Percentiles rank a stretch among this genome's conserved stretches.
phyloP scores from a whole-genome alignment of 2,329 filamentous ascomycete genomes.

The Apiospora pterosperma region DNA sequence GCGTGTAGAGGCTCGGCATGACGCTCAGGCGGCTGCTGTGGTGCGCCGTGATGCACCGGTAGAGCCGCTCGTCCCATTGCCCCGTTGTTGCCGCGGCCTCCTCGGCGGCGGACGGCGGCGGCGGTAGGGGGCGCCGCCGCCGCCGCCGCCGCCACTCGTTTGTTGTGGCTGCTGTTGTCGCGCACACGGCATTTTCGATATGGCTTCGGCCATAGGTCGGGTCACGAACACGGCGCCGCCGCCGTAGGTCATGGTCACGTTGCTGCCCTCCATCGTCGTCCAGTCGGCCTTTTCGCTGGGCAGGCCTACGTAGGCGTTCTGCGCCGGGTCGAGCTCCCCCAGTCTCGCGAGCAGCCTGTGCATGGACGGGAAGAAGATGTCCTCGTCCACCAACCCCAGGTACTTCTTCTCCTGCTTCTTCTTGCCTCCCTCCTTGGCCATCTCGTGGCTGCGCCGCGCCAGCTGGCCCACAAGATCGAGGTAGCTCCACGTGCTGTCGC shows the following conservation, averaged over 20 bases:
- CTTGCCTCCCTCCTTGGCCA: constrained; percentile 28
- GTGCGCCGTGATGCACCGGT: constrained; percentile 34
- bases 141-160: neutral
- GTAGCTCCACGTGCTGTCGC: constrained; percentile 33
- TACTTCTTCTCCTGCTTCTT: constrained; percentile 33
- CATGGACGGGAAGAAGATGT: constrained; percentile 43
- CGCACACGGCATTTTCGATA: constrained; percentile 36
- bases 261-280: constrained; percentile 27
- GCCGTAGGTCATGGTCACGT: constrained; percentile 37
- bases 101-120: neutral
- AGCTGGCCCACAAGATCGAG: constrained; percentile 34
- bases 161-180: constrained; percentile 9
- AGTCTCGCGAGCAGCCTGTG: constrained; percentile 35
- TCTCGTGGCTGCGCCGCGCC: constrained; percentile 27
- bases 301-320: constrained; percentile 38
- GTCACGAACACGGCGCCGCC: constrained; percentile 43
- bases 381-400: constrained; percentile 42
- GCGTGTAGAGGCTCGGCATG: constrained; percentile 40
- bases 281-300: constrained; percentile 43
- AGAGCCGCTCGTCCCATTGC: constrained; percentile 39
- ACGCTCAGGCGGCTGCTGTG: constrained; percentile 36
- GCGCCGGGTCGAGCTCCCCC: constrained; percentile 26
- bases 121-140: neutral
- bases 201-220: constrained; percentile 26
- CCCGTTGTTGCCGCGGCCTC: constrained; percentile 12